Conservation (phyloP, 2,329 filamentous ascomycete genomes). For the Fusarium sp. region DNA sequence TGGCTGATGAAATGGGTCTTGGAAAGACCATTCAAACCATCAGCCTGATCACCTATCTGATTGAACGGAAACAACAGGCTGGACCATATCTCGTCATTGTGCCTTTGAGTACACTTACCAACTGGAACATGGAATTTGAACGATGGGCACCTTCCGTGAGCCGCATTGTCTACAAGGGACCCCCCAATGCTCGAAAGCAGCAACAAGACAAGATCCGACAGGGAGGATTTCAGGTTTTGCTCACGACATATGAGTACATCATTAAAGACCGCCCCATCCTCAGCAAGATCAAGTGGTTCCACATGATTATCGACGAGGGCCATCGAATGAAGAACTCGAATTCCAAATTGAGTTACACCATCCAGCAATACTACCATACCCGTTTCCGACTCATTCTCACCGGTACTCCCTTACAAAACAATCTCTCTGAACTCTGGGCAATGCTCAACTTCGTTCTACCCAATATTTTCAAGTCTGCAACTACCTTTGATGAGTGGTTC, state of each 20-base stretch:
- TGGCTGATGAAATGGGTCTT: slow-evolving; percentile 99
- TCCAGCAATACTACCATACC: slow-evolving; percentile 94
- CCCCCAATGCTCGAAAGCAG: slow-evolving; percentile 86
- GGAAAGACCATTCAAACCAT: slow-evolving; percentile 99
- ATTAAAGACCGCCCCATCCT: slow-evolving; percentile 97
- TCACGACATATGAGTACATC: slow-evolving; percentile 99
- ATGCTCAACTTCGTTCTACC: slow-evolving; percentile 98
- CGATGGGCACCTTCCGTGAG: slow-evolving; percentile 94
- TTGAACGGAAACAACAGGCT: slow-evolving; percentile 91
- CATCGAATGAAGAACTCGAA: slow-evolving; percentile 99
- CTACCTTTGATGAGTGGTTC: slow-evolving; percentile 99
- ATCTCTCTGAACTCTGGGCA: slow-evolving; percentile 94
- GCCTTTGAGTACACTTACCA: slow-evolving; percentile 94
- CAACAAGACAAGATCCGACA: slow-evolving; percentile 95
- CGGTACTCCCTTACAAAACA: slow-evolving; percentile 97
- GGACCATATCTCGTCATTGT: slow-evolving; percentile 98
- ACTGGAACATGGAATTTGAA: slow-evolving; percentile 99
- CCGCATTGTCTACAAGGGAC: slow-evolving; percentile 96
- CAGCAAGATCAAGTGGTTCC: slow-evolving; percentile 99
- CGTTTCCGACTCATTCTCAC: slow-evolving; percentile 97
- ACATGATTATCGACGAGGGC: slow-evolving; percentile 99
- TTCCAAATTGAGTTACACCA: slow-evolving; percentile 94
- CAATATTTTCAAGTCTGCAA: slow-evolving; percentile 99
- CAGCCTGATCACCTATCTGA: slow-evolving; percentile 95
- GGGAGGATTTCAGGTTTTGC: slow-evolving; percentile 93